phyloP scores from a whole-genome alignment of 306 rosid species.

The Malus sieversii region DNA sequence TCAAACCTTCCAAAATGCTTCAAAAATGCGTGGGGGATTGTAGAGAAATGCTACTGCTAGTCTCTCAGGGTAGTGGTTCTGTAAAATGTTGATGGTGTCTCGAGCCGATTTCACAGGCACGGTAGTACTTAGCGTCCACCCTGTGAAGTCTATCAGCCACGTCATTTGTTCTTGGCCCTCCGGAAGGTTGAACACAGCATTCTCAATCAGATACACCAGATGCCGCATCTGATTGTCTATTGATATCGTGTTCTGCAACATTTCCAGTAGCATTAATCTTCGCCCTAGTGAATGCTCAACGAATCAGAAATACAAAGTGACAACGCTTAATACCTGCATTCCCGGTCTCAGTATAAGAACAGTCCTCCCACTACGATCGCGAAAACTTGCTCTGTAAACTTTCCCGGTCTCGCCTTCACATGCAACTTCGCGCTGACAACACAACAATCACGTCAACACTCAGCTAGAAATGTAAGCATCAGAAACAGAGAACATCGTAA shows the following conservation, averaged over 20 bases:
- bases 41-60: constrained; percentile 40
- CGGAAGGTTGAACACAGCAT: constrained; percentile 49
- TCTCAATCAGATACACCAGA: constrained; percentile 74
- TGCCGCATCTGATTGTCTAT: constrained; percentile 68
- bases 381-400: constrained; percentile 67
- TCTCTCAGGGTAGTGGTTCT: constrained; percentile 47
- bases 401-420: constrained; percentile 57
- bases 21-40: constrained; percentile 41
- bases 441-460: background rate
- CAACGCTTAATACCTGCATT: constrained; percentile 30
- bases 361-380: constrained; percentile 53
- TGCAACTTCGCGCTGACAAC: constrained; percentile 37
- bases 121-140: constrained; percentile 36
- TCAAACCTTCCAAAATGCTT: constrained; percentile 45
- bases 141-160: constrained; percentile 44
- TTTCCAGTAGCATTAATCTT: constrained; percentile 15
- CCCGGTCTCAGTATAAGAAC: constrained; percentile 45
- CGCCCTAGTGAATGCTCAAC: background rate
- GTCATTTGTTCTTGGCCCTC: constrained; percentile 79
- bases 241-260: constrained; percentile 53
- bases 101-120: constrained; percentile 40
- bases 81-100: constrained; percentile 38
- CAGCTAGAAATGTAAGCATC: background rate
- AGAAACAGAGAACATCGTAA: background rate
- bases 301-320: background rate